A percentile compares a stretch with the other conserved stretches of the same genome.
Conservation (phyloP, 768 basidiomycete species). For the Pleurotus tuoliensis region DNA sequence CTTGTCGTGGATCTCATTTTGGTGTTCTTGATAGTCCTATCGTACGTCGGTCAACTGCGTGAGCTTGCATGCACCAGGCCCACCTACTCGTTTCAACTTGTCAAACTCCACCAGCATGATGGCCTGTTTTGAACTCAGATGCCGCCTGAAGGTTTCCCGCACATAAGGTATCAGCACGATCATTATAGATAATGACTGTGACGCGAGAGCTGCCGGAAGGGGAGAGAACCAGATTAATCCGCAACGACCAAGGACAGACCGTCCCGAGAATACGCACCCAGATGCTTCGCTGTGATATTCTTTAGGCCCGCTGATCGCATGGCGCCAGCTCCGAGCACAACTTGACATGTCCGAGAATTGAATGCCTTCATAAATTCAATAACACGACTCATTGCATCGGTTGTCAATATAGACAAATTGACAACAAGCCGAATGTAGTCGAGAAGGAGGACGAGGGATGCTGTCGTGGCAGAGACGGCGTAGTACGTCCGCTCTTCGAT, state of each 20-base stretch:
- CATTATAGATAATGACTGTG: constrained; percentile 92
- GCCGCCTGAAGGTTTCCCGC: constrained; percentile 90
- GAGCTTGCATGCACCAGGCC: not conserved
- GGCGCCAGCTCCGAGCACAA: constrained; percentile 97
- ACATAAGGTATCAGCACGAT: constrained; percentile 94
- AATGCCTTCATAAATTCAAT: constrained; percentile 97
- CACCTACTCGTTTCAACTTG: constrained; percentile 89
- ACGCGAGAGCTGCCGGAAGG: constrained; percentile 65
- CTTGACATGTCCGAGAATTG: constrained; percentile 97
- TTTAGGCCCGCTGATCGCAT: constrained; percentile 97
- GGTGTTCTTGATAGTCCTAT: constrained; percentile 99
- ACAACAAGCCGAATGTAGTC: constrained; percentile 89
- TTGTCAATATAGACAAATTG: constrained; percentile 85
- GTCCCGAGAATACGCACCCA: constrained; percentile 50
- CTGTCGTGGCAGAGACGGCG: constrained; percentile 80
- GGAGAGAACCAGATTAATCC: not conserved
- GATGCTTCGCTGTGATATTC: constrained; percentile 97
- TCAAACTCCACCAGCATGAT: constrained; percentile 98
- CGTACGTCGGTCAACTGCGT: not conserved
- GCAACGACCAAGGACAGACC: constrained; percentile 7
- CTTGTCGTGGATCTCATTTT: constrained; percentile 98
- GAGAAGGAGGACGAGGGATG: constrained; percentile 63
- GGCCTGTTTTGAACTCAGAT: constrained; percentile 90
- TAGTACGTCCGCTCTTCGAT: constrained; percentile 87
- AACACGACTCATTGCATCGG: constrained; percentile 90